These are phyloP conservation scores for Talaromyces proteolyticus DNA, from an alignment of 495 filamentous ascomycete species.

Conservation along the genomic window DNA sequence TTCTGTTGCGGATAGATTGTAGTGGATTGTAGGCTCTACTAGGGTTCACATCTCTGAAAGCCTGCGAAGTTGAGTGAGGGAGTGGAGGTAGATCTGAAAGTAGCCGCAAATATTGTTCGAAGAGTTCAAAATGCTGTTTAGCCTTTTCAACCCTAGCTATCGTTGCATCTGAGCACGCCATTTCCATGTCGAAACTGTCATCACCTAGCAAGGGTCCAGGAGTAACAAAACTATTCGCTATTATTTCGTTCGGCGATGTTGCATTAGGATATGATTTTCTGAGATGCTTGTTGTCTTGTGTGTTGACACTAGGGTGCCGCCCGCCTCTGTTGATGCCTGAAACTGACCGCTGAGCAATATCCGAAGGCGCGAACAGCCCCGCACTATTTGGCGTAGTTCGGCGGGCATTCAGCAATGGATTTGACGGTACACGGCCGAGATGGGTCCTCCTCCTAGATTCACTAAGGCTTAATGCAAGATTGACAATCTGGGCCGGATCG, in stretches of 20 bases:
- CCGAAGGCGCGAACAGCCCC: neutral
- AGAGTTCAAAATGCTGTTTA: slow-evolving; percentile 70
- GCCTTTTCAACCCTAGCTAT: slow-evolving; percentile 73
- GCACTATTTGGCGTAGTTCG: neutral
- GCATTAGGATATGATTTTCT: neutral
- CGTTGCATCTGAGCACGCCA: slow-evolving; percentile 69
- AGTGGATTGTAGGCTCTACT: slow-evolving; percentile 78
- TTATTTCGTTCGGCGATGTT: neutral
- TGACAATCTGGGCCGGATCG: slow-evolving; percentile 83
- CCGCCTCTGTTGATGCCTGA: neutral
- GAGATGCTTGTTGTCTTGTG: neutral
- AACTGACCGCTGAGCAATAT: neutral
- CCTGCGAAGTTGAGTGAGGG: slow-evolving; percentile 7
- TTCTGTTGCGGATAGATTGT: slow-evolving; percentile 80
- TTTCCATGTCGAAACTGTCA: neutral
- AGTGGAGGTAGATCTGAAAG: slow-evolving; percentile 70
- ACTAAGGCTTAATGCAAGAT: slow-evolving; percentile 81
- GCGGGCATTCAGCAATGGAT: slow-evolving; percentile 6
- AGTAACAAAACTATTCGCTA: neutral
- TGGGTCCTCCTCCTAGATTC: slow-evolving; percentile 64
- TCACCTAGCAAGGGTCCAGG: neutral
- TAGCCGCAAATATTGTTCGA: slow-evolving; percentile 72
- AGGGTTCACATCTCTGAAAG: slow-evolving; percentile 16
- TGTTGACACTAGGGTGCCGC: slow-evolving; percentile 3
- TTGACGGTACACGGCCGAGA: slow-evolving; percentile 18